phyloP scores from a whole-genome alignment of 1,139 yeast species.

The Debaryomycetaceae sp. region DNA sequence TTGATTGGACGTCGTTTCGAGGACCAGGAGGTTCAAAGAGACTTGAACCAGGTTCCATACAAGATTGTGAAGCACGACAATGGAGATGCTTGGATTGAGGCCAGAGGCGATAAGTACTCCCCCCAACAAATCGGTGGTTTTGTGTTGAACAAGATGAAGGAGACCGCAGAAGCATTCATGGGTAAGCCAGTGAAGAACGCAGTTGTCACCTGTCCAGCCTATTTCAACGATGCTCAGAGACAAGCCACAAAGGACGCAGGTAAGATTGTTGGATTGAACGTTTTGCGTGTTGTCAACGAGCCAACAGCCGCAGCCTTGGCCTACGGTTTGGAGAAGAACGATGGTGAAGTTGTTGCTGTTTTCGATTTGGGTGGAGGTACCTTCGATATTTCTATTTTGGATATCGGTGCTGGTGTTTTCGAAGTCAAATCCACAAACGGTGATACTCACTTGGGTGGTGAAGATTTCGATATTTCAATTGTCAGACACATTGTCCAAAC shows the following conservation, averaged over 20 bases:
- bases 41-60: constrained; percentile 91
- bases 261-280: constrained; percentile 94
- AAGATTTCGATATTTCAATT: constrained; percentile 84
- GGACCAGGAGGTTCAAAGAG: constrained; percentile 95
- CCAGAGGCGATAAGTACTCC: constrained; percentile 84
- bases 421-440: constrained; percentile 88
- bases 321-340: constrained; percentile 87
- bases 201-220: constrained; percentile 98
- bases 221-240: constrained; percentile 97
- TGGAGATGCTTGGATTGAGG: constrained; percentile 97
- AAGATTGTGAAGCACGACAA: constrained; percentile 88
- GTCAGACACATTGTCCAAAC: constrained; percentile 87
- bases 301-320: constrained; percentile 99
- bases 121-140: constrained; percentile 95
- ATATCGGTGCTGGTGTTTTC: constrained; percentile 84
- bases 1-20: constrained; percentile 97
- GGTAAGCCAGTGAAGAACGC: constrained; percentile 67
- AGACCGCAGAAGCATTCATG: constrained; percentile 85
- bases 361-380: constrained; percentile 92
- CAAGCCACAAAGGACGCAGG: constrained; percentile 99
- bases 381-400: constrained; percentile 80
- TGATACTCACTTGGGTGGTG: constrained; percentile 90
- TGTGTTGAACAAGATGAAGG: constrained; percentile 88
- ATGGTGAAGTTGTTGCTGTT: constrained; percentile 70
- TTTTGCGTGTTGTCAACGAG: constrained; percentile 95